These are phyloP conservation scores for Rostrohypoxylon terebratum DNA, from an alignment of 495 filamentous ascomycete genomes.

Conservation along the genomic window DNA sequence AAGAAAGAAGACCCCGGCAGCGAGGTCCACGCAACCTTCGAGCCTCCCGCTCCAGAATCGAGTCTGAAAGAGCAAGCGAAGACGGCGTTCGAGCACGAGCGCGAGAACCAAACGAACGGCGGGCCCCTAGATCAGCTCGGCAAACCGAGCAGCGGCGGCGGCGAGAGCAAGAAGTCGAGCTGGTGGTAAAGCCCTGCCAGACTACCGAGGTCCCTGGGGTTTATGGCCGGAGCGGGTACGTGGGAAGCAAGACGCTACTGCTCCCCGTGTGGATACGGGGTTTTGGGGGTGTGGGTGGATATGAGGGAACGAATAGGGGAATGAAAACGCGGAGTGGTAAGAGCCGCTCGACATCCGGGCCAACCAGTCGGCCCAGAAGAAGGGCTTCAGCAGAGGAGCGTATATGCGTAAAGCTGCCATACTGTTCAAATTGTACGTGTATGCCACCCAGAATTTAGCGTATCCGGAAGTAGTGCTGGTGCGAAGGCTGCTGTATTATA, in stretches of 20 bases:
- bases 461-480: not conserved
- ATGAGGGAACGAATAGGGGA: not conserved
- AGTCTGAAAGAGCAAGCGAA: slow-evolving; percentile 51
- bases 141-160: slow-evolving; percentile 12
- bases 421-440: slow-evolving; percentile 11
- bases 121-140: slow-evolving; percentile 62
- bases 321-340: not conserved
- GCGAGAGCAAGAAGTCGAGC: slow-evolving; percentile 48
- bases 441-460: not conserved
- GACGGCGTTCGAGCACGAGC: slow-evolving; percentile 63
- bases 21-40: slow-evolving; percentile 46
- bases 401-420: not conserved
- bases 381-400: not conserved
- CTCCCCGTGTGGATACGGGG: not conserved
- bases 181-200: slow-evolving; percentile 43
- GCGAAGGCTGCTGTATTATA: slow-evolving; percentile 29
- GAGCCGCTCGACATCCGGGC: not conserved
- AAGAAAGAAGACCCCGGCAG: slow-evolving; percentile 69
- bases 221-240: not conserved
- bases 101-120: slow-evolving; percentile 61
- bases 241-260: not conserved
- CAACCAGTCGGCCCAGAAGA: not conserved
- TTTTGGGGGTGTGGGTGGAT: not conserved
- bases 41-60: slow-evolving; percentile 19
- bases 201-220: not conserved